A percentile compares a stretch with the other conserved stretches of the same genome.
Conservation (phyloP, 768 basidiomycete species). For the Lentinus brumalis region DNA sequence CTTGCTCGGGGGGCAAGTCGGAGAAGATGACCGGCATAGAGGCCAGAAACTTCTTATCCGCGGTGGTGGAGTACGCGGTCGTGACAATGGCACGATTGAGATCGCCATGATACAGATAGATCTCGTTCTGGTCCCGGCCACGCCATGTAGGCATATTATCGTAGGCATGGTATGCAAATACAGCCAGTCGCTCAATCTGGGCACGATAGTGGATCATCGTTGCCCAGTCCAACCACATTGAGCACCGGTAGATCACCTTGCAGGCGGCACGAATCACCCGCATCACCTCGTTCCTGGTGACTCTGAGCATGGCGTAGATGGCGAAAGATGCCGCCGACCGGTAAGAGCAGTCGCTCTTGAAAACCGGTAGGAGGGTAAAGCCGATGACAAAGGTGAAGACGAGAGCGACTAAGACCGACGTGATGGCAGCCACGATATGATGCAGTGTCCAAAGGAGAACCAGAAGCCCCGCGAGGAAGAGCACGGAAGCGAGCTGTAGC, state of each 20-base stretch:
- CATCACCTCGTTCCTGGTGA: background rate
- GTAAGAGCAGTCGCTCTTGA: constrained; percentile 21
- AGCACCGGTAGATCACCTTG: no score
- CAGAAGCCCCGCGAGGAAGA: constrained; percentile 23
- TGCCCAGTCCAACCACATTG: no score
- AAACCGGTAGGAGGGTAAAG: constrained; percentile 18
- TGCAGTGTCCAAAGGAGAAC: constrained; percentile 24
- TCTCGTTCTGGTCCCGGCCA: constrained; percentile 4
- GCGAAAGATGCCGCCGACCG: constrained; percentile 17
- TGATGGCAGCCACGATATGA: constrained; percentile 15
- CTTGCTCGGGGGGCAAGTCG: background rate
- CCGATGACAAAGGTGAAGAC: constrained; percentile 16
- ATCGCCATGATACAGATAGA: background rate
- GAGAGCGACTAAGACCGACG: constrained; percentile 9
- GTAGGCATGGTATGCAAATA: no score
- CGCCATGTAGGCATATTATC: constrained; percentile 7
- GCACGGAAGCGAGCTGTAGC: constrained; percentile 13
- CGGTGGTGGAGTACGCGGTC: constrained; percentile 5
- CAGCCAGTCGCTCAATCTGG: no score
- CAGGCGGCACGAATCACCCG: no score
- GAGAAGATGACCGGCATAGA: background rate
- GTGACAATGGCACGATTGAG: constrained; percentile 5
- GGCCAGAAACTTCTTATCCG: background rate
- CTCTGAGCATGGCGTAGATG: constrained; percentile 2
- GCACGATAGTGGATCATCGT: no score